Conservation (phyloP, 1,139 yeast genomes). For the Yamadazyma spencermartinsiae region DNA sequence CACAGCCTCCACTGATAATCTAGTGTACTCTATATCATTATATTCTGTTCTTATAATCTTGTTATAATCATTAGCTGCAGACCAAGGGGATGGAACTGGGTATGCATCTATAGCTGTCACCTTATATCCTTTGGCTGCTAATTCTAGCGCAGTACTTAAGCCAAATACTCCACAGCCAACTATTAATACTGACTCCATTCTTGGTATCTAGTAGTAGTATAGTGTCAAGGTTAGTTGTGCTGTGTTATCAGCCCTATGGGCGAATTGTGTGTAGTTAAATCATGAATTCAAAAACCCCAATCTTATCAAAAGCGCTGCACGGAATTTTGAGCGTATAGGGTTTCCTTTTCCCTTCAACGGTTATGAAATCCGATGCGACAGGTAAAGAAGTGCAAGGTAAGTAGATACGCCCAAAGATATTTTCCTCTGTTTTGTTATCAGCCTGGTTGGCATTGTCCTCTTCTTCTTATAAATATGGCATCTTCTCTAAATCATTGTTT, state of each 20-base stretch:
- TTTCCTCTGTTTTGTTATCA: background rate
- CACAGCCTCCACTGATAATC: constrained; percentile 42
- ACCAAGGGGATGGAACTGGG: constrained; percentile 45
- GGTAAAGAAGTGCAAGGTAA: background rate
- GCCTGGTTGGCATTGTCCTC: background rate
- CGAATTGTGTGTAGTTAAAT: no score
- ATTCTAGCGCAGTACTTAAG: constrained; percentile 20
- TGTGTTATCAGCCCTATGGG: no score
- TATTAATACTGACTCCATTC: constrained; percentile 17
- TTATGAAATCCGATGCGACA: background rate
- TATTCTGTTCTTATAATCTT: constrained; percentile 50
- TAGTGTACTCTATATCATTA: constrained; percentile 33
- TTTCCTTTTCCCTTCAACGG: background rate
- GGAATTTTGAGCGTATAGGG: background rate
- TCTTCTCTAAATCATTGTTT: background rate
- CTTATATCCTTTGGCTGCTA: constrained; percentile 16
- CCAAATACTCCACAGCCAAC: constrained; percentile 26
- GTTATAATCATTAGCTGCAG: constrained; percentile 51
- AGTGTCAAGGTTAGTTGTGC: background rate
- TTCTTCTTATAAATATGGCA: background rate
- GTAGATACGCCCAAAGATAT: background rate
- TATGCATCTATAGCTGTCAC: constrained; percentile 34
- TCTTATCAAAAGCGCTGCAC: no score
- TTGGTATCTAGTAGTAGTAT: background rate
- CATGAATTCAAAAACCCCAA: background rate